Evolutionary conservation across 768 basidiomycete genomes (phyloP), one percentile per base, ranked within the genome.

Genomic region (Macrocybe gigantea): DNA sequence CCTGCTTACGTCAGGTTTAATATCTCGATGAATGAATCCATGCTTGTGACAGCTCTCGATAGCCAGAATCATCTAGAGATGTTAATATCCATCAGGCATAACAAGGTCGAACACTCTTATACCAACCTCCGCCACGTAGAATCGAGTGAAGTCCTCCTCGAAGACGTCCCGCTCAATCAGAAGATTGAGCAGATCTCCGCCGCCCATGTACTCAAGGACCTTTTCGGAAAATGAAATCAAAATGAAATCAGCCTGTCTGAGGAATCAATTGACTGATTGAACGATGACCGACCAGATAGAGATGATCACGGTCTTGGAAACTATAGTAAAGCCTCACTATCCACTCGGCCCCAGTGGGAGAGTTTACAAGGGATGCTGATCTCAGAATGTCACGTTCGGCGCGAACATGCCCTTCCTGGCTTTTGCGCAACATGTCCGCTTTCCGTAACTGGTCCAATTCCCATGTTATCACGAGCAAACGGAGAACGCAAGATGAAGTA

Each of bases 1-100:
- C 50, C 51, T 41, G 68, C 82, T 62, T 64, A 89, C 87, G 67
- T 94, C 90, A 57, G 93, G 89, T 67, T 96, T 94, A 69, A 97
- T 94, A 71, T 99, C 95, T 52, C 95, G 82, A 71, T 98, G 95
- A 60, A 98, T 96, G 70, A 94, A 98, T 7, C 94, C 94, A 57
- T 89, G 83, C 63, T 84, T 85, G 69, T 96, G 93, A 64, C 92
- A 94, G 52, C 85, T 86, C 64, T 94, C 88, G 52, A 98, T 85
- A 31, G 92, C 91, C 13, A 97, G 78, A 50, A 98, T 75, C 93
- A 96, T 96, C 90, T 92, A 61, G 48, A 51, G 35, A 38, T 66
- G 47, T 53, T 48, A 51, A 48, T 48, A 41, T 48, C 50, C 53
- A 53, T 45, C 47, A 41, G 54, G 50, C 53, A 51, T 36, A 50